A percentile compares a stretch with the other conserved stretches of the same genome.
Evolutionary conservation across 495 filamentous ascomycete species (phyloP).

Genomic region (Echria macrotheca): DNA sequence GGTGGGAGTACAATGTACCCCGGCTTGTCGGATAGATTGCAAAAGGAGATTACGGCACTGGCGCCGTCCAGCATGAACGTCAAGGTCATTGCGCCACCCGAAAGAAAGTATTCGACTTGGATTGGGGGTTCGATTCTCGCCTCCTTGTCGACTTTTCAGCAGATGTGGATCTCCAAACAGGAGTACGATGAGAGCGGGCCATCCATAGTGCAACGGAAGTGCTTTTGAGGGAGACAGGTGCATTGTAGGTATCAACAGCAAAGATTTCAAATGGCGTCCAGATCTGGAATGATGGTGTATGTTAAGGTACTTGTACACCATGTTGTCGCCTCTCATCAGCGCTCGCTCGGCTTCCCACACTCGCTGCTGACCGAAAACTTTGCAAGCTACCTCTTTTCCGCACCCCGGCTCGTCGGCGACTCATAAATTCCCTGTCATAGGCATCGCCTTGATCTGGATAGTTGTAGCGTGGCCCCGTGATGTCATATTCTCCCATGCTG

Average conservation of each 20-base stretch:
- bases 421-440: no score
- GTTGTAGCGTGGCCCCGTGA: background rate
- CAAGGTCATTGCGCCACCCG: background rate
- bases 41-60: background rate
- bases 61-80: background rate
- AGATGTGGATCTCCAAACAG: background rate
- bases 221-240: no score
- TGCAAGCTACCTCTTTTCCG: background rate
- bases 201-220: conserved; percentile 8
- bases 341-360: no score
- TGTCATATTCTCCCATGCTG: no score
- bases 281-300: no score
- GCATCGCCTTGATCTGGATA: background rate
- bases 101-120: conserved; percentile 6
- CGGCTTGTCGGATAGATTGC: background rate
- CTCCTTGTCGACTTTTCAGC: conserved; percentile 1
- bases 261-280: no score
- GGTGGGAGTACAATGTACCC: conserved; percentile 1
- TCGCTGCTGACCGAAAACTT: background rate
- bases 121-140: conserved; percentile 5
- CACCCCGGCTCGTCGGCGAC: no score
- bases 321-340: no score
- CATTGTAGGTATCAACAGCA: no score
- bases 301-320: no score
- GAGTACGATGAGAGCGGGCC: conserved; percentile 7